phyloP scores from a whole-genome alignment of 2,329 filamentous ascomycete genomes.

The Stachybotrys chartarum region DNA sequence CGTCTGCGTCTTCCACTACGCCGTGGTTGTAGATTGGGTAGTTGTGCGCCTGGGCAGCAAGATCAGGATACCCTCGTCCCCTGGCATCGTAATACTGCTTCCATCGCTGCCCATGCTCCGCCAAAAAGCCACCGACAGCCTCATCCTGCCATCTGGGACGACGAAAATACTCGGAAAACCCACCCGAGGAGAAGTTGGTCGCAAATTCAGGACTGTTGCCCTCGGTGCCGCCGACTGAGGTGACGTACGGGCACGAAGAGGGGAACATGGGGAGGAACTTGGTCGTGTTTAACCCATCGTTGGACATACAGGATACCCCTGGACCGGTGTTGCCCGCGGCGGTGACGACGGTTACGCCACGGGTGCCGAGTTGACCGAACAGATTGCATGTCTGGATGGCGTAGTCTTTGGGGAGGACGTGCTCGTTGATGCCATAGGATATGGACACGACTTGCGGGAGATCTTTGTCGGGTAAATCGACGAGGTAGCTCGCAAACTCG shows the following conservation, averaged over 20 bases:
- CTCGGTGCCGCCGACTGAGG: constrained; percentile 52
- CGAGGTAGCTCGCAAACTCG: constrained; percentile 53
- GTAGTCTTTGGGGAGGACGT: constrained; percentile 52
- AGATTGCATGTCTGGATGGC: constrained; percentile 43
- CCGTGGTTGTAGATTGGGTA: constrained; percentile 26
- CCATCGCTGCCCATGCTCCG: constrained; percentile 39
- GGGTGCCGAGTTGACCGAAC: constrained; percentile 57
- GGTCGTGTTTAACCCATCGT: constrained; percentile 23
- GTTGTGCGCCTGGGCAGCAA: constrained; percentile 44
- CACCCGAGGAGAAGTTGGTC: constrained; percentile 43
- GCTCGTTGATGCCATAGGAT: constrained; percentile 66
- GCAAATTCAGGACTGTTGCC: constrained; percentile 42
- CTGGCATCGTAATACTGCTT: constrained; percentile 32
- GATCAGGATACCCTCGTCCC: constrained; percentile 55
- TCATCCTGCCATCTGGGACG: constrained; percentile 37
- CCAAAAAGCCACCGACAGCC: constrained; percentile 37
- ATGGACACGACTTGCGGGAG: constrained; percentile 59
- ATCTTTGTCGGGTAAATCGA: constrained; percentile 42
- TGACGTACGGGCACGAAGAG: constrained; percentile 51
- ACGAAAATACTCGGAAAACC: constrained; percentile 40
- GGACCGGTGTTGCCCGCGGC: constrained; percentile 50
- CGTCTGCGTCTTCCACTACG: constrained; percentile 14
- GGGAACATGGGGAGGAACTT: constrained; percentile 28
- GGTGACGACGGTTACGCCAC: constrained; percentile 61
- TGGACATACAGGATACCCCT: constrained; percentile 26